These are phyloP conservation scores for Colletotrichum tropicicola DNA, from an alignment of 2,329 filamentous ascomycete genomes.

Conservation along the genomic window DNA sequence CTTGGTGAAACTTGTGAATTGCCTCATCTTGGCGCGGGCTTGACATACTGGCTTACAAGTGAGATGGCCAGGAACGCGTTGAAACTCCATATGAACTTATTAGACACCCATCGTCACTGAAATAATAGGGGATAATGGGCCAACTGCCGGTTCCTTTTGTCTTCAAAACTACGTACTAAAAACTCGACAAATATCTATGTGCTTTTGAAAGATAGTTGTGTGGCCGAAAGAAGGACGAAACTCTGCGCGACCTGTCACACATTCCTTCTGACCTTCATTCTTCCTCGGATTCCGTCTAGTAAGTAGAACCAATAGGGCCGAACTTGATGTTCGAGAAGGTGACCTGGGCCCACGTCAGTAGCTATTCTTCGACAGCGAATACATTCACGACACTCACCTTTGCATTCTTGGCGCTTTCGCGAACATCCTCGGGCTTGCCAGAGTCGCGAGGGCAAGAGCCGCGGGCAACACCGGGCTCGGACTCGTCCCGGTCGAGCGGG, in stretches of 20 bases:
- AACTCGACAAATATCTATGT: not conserved
- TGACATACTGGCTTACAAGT: too few relatives aligned
- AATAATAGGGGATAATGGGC: too few relatives aligned
- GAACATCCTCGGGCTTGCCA: conserved; percentile 59
- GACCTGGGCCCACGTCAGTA: conserved; percentile 40
- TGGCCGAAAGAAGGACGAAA: not conserved
- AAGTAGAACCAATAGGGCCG: conserved; percentile 63
- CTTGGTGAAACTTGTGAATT: too few relatives aligned
- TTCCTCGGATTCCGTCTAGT: too few relatives aligned
- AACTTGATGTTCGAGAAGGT: conserved; percentile 61
- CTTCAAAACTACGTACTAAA: too few relatives aligned
- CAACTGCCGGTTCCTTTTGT: too few relatives aligned
- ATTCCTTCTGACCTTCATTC: too few relatives aligned
- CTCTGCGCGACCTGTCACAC: too few relatives aligned
- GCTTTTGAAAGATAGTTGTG: not conserved
- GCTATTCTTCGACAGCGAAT: not conserved
- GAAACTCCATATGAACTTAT: too few relatives aligned
- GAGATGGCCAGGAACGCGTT: too few relatives aligned
- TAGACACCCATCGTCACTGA: too few relatives aligned
- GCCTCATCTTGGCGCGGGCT: too few relatives aligned
- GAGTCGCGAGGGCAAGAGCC: conserved; percentile 62
- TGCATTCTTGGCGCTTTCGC: conserved; percentile 53
- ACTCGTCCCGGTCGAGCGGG: conserved; percentile 54
- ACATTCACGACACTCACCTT: conserved; percentile 59
- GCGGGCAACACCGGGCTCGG: conserved; percentile 57